A percentile compares a stretch with the other conserved stretches of the same genome.
These are phyloP conservation scores for Myxozyma mucilagina DNA, from an alignment of 805 yeast genomes.

Conservation along the genomic window DNA sequence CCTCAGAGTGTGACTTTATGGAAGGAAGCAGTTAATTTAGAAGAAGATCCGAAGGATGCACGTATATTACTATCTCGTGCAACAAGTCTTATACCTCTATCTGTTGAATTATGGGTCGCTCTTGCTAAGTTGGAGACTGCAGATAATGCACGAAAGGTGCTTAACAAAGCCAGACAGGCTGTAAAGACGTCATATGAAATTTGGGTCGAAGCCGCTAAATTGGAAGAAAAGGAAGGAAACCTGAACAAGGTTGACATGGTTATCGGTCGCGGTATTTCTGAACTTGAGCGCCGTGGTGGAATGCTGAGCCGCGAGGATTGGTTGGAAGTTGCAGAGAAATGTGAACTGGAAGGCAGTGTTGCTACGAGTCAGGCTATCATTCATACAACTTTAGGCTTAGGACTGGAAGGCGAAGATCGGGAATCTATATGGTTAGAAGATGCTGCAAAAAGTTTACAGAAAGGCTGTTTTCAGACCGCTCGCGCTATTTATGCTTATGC, in stretches of 20 bases:
- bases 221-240: constrained; percentile 61
- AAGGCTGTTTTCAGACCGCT: constrained; percentile 43
- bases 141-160: constrained; percentile 52
- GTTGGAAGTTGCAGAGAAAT: constrained; percentile 55
- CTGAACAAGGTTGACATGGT: constrained; percentile 48
- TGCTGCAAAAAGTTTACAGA: constrained; percentile 40
- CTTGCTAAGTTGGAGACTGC: constrained; percentile 50
- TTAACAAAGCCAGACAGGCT: constrained; percentile 61
- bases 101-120: constrained; percentile 66
- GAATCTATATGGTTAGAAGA: constrained; percentile 43
- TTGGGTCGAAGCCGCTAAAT: constrained; percentile 69
- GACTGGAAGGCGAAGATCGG: constrained; percentile 37
- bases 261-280: constrained; percentile 51
- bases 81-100: constrained; percentile 62
- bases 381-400: constrained; percentile 43
- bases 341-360: constrained; percentile 51
- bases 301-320: constrained; percentile 48
- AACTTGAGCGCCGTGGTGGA: constrained; percentile 44
- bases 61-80: constrained; percentile 62
- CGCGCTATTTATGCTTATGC: constrained; percentile 52
- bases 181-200: constrained; percentile 52
- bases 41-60: constrained; percentile 52
- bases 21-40: constrained; percentile 63
- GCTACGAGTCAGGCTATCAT: constrained; percentile 59
- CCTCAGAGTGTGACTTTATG: constrained; percentile 66